Conservation (phyloP, 768 basidiomycete genomes). For the Asterophora parasitica region DNA sequence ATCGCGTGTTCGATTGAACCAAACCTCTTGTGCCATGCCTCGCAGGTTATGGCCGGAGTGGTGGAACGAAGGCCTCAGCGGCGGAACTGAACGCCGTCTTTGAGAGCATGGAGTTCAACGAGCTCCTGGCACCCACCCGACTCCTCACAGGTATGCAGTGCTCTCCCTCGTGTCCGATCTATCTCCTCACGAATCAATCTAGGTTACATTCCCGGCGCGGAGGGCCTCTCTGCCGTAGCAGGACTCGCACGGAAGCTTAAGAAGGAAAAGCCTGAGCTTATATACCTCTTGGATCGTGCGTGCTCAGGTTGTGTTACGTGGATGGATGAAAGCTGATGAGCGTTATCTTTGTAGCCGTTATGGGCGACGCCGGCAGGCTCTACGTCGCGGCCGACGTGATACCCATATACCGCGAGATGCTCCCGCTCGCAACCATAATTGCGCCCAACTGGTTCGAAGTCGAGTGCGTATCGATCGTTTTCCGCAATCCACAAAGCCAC, state of each 20-base stretch:
- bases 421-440: conserved; percentile 86
- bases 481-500: too few species aligned
- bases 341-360: conserved; percentile 57
- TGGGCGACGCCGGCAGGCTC: conserved; percentile 86
- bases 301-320: conserved; percentile 1
- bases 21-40: background rate
- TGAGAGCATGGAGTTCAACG: conserved; percentile 65
- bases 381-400: conserved; percentile 88
- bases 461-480: conserved; percentile 54
- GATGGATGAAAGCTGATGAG: background rate
- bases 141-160: conserved; percentile 67
- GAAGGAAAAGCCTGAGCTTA: conserved; percentile 48
- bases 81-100: conserved; percentile 77
- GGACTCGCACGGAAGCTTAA: conserved; percentile 60
- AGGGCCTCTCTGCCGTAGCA: conserved; percentile 64
- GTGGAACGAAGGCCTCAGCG: conserved; percentile 75
- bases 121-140: conserved; percentile 64
- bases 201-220: conserved; percentile 80
- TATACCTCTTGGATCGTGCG: conserved; percentile 93
- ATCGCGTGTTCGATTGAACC: background rate
- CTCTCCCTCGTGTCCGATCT: background rate
- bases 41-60: conserved; percentile 76
- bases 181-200: background rate
- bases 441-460: conserved; percentile 99
- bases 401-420: conserved; percentile 76